Evolutionary conservation across 345 rosid genomes (phyloP).

Genomic region (Punica granatum): DNA sequence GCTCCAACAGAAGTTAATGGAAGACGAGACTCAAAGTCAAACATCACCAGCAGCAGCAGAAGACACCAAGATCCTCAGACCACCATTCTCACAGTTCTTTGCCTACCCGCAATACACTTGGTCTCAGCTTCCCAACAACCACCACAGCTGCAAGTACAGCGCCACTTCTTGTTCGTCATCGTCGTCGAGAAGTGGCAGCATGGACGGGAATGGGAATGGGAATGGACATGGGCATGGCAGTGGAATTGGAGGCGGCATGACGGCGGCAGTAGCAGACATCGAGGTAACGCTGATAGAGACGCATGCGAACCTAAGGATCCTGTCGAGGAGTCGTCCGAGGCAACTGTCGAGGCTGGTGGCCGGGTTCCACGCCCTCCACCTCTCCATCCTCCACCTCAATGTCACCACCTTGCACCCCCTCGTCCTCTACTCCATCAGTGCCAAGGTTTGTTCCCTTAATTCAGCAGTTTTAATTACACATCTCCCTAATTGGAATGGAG

Average conservation of each 20-base stretch:
- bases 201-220: conserved; percentile 14
- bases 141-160: conserved; percentile 33
- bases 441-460: conserved; percentile 44
- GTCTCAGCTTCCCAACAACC: conserved; percentile 43
- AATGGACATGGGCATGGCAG: too few relatives aligned
- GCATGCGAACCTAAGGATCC: conserved; percentile 77
- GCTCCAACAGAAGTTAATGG: conserved; percentile 12
- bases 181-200: not conserved
- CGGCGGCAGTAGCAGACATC: conserved; percentile 45
- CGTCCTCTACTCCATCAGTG: conserved; percentile 69
- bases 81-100: conserved; percentile 48
- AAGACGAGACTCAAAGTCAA: conserved; percentile 1
- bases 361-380: conserved; percentile 51
- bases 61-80: conserved; percentile 2
- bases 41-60: not conserved
- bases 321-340: conserved; percentile 40
- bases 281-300: conserved; percentile 83
- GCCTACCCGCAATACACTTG: conserved; percentile 45
- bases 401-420: conserved; percentile 46
- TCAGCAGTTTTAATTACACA: not conserved
- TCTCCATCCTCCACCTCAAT: conserved; percentile 70
- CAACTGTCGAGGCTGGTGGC: conserved; percentile 56
- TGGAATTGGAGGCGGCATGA: not conserved
- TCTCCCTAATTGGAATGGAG: too few relatives aligned
- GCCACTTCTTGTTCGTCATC: not conserved